Base-by-base conservation (phyloP, 2,329 filamentous ascomycete species). In the Hypomyces rosellus region DNA sequence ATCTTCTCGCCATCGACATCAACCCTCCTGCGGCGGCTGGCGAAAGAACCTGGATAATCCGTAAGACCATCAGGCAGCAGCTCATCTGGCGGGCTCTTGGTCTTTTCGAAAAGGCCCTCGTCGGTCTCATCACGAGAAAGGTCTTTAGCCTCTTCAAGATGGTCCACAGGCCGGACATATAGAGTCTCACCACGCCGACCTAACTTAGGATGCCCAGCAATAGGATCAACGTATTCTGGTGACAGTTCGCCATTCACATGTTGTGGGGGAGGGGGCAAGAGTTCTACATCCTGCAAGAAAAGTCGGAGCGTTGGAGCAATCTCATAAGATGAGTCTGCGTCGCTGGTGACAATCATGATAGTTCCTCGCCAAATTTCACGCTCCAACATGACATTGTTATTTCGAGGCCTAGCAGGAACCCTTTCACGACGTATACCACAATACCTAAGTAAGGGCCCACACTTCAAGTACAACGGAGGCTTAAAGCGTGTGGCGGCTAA, bases 261-360 rank as follows among this genome's bases (percentile, higher is more conserved):
- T 8, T 77, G 75, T 1, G 89, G 88, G 1, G 90, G 89, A 3
- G 88, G 86, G 6, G 88, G 86, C 2, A 95, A 73, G 15, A 96
- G 73, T 54, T 91, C 86, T 66, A 92, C 86, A 1, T 89, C 86
- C 63, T 96, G 91, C 6, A 86, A 83, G 65, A 97, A 99, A 4
- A 99, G 69, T 40, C 91, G 81, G 56, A 99, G 72, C 0, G 80
- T 88, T 4, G 93, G 93, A 0, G 79, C 79, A 44, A 89, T 84
- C 41, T 84, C 81, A 62, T 96, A 96, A 1, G 86, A 87, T 2
- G 92, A 97, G 38, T 86, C 80, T 2, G 81, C 78, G 62, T 99
- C 92, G 47, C 84, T 78, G 0, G 93, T 97, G 18, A 99, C 90
- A 60, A 99, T 96, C 89, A 99, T 90, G 51, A 97, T 78, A 53